phyloP scores from a whole-genome alignment of 78 protist genomes.

The Guillardia theta region DNA sequence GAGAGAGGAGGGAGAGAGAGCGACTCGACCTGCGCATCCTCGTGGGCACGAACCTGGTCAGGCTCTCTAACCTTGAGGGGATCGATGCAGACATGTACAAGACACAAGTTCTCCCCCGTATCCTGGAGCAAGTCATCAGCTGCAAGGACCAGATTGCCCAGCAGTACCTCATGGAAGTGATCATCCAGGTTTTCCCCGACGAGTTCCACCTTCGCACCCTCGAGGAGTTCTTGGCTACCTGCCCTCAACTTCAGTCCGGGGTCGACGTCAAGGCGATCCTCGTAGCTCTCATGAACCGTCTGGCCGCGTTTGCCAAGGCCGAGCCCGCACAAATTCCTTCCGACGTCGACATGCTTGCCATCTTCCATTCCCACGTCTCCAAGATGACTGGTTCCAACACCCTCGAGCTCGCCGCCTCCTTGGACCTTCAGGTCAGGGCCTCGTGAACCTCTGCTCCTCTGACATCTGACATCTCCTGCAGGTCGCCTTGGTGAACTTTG shows the following conservation, averaged over 20 bases:
- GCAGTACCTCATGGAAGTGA: constrained; percentile 92
- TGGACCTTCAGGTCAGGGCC: constrained; percentile 15
- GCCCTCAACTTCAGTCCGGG: constrained; percentile 62
- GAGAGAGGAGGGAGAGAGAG: constrained; percentile 84
- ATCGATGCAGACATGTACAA: constrained; percentile 64
- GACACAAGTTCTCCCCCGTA: neutral
- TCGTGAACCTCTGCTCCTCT: neutral
- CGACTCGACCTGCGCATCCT: constrained; percentile 84
- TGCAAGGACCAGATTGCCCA: constrained; percentile 92
- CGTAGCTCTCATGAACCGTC: constrained; percentile 79
- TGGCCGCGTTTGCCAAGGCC: constrained; percentile 60
- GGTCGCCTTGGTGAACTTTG: constrained; percentile 79
- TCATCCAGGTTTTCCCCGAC: constrained; percentile 82
- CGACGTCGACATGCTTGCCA: constrained; percentile 69
- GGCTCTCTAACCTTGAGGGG: constrained; percentile 86
- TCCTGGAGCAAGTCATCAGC: constrained; percentile 50
- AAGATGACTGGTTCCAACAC: constrained; percentile 27
- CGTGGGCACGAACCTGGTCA: constrained; percentile 86
- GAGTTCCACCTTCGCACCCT: constrained; percentile 93
- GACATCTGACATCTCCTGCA: neutral
- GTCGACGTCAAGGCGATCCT: constrained; percentile 87
- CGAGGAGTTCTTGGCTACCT: constrained; percentile 62
- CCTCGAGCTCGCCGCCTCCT: neutral
- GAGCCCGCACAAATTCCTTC: neutral
- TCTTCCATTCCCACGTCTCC: constrained; percentile 65